phyloP scores from a whole-genome alignment of 345 rosid genomes.

The Ceriops decandra region DNA sequence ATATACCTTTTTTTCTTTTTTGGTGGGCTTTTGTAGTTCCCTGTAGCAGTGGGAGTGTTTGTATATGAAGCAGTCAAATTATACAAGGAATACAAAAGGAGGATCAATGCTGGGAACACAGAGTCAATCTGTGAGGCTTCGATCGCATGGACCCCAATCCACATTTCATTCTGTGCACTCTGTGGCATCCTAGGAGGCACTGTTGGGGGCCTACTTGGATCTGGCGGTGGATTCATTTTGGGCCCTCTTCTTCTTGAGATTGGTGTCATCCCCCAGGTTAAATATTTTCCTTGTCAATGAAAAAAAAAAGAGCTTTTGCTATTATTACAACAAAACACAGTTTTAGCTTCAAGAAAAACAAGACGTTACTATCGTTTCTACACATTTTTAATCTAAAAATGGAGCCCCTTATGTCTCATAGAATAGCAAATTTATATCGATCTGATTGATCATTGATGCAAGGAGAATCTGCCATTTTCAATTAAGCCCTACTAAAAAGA shows the following conservation, averaged over 20 bases:
- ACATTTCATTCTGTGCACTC: conserved; percentile 74
- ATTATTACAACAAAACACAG: too few species aligned
- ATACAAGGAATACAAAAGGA: conserved; percentile 51
- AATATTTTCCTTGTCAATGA: too few species aligned
- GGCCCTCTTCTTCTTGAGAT: conserved; percentile 96
- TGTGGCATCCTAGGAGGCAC: conserved; percentile 83
- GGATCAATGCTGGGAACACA: conserved; percentile 54
- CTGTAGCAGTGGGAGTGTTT: conserved; percentile 54
- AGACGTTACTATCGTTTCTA: too few species aligned
- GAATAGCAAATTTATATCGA: too few species aligned
- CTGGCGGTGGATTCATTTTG: conserved; percentile 92
- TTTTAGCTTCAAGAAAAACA: too few species aligned
- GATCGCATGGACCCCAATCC: conserved; percentile 71
- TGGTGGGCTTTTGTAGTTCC: conserved; percentile 43
- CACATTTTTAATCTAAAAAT: too few species aligned
- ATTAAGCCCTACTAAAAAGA: too few species aligned
- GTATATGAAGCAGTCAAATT: conserved; percentile 67
- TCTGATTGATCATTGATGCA: too few species aligned
- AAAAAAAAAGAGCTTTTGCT: too few species aligned
- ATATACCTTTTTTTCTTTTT: background rate
- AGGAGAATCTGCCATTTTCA: too few species aligned
- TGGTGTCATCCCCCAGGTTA: conserved; percentile 92
- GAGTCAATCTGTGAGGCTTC: conserved; percentile 84
- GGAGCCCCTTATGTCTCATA: too few species aligned
- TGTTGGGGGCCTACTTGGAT: conserved; percentile 93